Percentiles rank a stretch among this genome's conserved stretches.
phyloP scores from a whole-genome alignment of 2,329 filamentous ascomycete species.

The Fusarium hostae region DNA sequence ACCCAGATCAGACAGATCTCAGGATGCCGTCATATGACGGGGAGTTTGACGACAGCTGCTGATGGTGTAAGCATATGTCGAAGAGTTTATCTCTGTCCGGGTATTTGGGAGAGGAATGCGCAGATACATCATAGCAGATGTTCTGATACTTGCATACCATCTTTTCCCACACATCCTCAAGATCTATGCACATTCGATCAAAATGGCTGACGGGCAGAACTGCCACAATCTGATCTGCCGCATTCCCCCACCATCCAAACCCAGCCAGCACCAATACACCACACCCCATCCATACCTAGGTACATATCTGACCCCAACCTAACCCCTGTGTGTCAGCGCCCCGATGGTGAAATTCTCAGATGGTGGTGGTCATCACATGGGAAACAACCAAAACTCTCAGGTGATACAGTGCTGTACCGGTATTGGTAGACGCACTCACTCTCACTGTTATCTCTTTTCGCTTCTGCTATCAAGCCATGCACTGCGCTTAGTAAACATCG shows the following conservation, averaged over 20 bases:
- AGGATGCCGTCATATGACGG: slow-evolving; percentile 38
- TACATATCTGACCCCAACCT: neutral
- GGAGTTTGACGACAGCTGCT: slow-evolving; percentile 28
- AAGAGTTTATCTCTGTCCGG: neutral
- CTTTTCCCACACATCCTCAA: neutral
- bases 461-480: slow-evolving; percentile 8
- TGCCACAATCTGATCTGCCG: slow-evolving; percentile 35
- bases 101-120: neutral
- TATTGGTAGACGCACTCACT: slow-evolving; percentile 11
- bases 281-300: neutral
- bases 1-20: slow-evolving; percentile 34
- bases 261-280: neutral
- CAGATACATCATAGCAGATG: neutral
- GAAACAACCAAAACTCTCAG: slow-evolving; percentile 23
- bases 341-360: slow-evolving; percentile 33
- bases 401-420: slow-evolving; percentile 16
- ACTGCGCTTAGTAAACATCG: neutral
- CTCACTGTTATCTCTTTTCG: slow-evolving; percentile 23
- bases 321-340: slow-evolving; percentile 19
- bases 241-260: slow-evolving; percentile 26
- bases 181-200: neutral
- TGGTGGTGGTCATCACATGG: slow-evolving; percentile 36
- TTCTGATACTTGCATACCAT: neutral
- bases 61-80: neutral
- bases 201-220: slow-evolving; percentile 20